Percentiles rank a stretch among this genome's conserved stretches.
These are phyloP conservation scores for Penicillium glabrum DNA, from an alignment of 2,329 filamentous ascomycete species.

Conservation along the genomic window DNA sequence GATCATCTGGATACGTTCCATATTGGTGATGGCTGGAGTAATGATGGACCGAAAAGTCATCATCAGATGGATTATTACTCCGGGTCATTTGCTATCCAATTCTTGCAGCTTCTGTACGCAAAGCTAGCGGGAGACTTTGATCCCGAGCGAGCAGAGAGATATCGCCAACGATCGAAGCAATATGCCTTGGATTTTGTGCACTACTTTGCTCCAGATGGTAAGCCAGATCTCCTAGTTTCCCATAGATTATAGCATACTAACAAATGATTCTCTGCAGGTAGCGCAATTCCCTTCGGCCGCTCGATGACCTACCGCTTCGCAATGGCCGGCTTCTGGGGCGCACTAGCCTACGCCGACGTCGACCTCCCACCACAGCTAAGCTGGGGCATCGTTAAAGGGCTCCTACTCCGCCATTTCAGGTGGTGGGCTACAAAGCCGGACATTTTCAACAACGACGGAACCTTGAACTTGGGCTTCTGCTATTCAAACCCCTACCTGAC, in stretches of 20 bases:
- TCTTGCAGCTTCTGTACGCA: conserved; percentile 73
- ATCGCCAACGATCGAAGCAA: conserved; percentile 64
- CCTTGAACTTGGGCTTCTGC: conserved; percentile 72
- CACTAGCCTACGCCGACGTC: conserved; percentile 72
- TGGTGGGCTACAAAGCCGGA: conserved; percentile 71
- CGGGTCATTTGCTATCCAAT: conserved; percentile 78
- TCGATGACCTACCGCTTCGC: conserved; percentile 81
- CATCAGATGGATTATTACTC: conserved; percentile 87
- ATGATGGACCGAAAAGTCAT: conserved; percentile 75
- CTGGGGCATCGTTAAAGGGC: conserved; percentile 77
- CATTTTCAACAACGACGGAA: conserved; percentile 74
- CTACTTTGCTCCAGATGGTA: conserved; percentile 70
- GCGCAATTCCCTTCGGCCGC: conserved; percentile 73
- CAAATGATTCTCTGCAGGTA: conserved; percentile 35
- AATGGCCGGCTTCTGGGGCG: conserved; percentile 82
- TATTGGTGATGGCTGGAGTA: conserved; percentile 78
- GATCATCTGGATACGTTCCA: conserved; percentile 78
- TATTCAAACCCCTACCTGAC: conserved; percentile 81
- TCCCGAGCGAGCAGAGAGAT: conserved; percentile 65
- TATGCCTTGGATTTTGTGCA: conserved; percentile 71
- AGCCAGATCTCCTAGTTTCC: neutral
- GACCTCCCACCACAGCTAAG: conserved; percentile 70
- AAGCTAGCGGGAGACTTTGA: conserved; percentile 68
- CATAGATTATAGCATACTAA: neutral
- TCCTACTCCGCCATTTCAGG: conserved; percentile 70